These are phyloP conservation scores for Ogataea ganodermae DNA, from an alignment of 805 yeast genomes.

Conservation along the genomic window DNA sequence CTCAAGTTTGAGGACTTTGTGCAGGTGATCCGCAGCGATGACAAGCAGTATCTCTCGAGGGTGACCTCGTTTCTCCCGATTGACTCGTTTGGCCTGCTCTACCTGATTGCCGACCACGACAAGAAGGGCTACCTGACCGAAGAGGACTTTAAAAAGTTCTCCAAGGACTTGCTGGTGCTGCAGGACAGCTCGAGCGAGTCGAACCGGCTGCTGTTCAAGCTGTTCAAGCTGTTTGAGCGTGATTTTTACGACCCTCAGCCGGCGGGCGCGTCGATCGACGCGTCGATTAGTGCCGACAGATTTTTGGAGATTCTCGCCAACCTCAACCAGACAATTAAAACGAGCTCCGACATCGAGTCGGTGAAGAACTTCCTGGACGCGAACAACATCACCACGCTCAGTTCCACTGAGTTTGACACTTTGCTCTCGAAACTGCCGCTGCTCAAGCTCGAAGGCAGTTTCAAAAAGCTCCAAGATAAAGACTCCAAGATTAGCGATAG, in stretches of 20 bases:
- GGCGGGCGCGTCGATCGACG: neutral
- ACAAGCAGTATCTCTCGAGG: conserved; percentile 35
- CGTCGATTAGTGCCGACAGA: conserved; percentile 20
- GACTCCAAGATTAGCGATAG: conserved; percentile 20
- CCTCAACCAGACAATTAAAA: conserved; percentile 20
- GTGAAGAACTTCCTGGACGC: conserved; percentile 18
- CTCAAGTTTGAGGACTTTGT: conserved; percentile 44
- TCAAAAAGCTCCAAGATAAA: conserved; percentile 15
- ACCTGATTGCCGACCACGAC: conserved; percentile 74
- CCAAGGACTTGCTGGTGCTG: conserved; percentile 48
- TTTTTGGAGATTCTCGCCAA: conserved; percentile 27
- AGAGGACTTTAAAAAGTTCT: conserved; percentile 74
- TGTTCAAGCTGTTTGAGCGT: conserved; percentile 50
- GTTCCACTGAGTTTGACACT: conserved; percentile 22
- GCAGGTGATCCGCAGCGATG: conserved; percentile 46
- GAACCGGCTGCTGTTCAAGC: conserved; percentile 52
- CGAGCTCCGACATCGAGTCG: conserved; percentile 21
- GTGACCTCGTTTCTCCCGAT: conserved; percentile 44
- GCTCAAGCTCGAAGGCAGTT: conserved; percentile 29
- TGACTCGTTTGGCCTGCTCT: conserved; percentile 69
- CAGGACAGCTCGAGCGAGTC: conserved; percentile 49
- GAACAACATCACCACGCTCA: conserved; percentile 17
- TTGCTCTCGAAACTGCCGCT: conserved; percentile 31
- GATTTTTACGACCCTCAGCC: conserved; percentile 21
- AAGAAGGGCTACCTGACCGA: conserved; percentile 56